Evolutionary conservation across 208 protist species (phyloP), one percentile per base, ranked within the genome.

Genomic region (Trypanosomatidae sp.): DNA sequence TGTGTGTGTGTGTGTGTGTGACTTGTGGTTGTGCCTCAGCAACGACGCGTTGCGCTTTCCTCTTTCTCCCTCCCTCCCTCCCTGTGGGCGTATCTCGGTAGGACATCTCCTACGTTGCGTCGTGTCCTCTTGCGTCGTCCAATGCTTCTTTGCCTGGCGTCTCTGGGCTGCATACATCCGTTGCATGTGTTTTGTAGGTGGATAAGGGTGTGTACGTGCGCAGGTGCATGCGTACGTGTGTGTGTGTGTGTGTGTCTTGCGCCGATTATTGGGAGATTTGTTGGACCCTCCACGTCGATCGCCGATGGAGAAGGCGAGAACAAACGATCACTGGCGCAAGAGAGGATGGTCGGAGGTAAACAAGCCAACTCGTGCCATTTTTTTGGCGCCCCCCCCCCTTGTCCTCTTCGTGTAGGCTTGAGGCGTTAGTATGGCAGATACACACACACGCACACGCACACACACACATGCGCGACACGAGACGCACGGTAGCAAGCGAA

Each of bases 1-100:
- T 66, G 9, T 52, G 36, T 64, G 1, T 64, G 39, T 64, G 33
- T 64, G 13, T 47, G 59, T 65, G 39, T 65, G 36, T 65, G 25
- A 39, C 44, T 12, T 41, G 25, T 44, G 59, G 49, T 53, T 53
- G 22, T 25, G 49, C 8, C n/a, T 22, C 49, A 12, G 4, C 49
- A 53, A 53, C 49, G 49, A 12, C 7, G 19, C 49, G 10, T 8
- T 25, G 15, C 22, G 22, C 22, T 53, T 53, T 53, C 49, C 49
- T 25, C 49, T 53, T 8, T 2, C 49, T 25, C 22, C 7, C 49
- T 53, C 49, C 19, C 22, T 25, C 13, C 3, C 49, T 39, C 3
- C 36, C 36, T 39, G 15, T 22, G 49, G 19, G 49, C 6, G 7
- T 53, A 8, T 53, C 49, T 53, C 19, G 10, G 49, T 22, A 25